These are phyloP conservation scores for Geopyxis carbonaria DNA, from an alignment of 495 filamentous ascomycete genomes.

Conservation along the genomic window DNA sequence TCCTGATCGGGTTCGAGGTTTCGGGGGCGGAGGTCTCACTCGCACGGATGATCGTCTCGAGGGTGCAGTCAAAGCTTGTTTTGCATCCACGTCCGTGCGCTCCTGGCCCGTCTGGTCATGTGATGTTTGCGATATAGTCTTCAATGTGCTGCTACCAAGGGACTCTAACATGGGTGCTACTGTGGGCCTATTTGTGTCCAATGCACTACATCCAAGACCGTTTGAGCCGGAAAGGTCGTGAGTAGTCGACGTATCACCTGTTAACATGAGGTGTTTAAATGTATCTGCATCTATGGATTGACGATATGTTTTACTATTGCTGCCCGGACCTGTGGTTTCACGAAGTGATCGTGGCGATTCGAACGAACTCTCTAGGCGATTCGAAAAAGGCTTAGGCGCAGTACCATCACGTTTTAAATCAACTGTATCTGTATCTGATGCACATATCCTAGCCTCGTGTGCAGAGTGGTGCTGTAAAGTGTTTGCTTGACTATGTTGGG, in stretches of 20 bases:
- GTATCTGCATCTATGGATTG: constrained; percentile 21
- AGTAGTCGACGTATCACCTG: constrained; percentile 2
- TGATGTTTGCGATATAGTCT: too few species aligned
- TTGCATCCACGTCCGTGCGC: not conserved
- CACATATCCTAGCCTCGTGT: too few species aligned
- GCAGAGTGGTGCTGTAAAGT: too few species aligned
- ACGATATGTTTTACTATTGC: constrained; percentile 2
- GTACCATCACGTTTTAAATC: too few species aligned
- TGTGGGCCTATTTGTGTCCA: constrained; percentile 8
- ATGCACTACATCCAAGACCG: constrained; percentile 1
- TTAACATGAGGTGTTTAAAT: constrained; percentile 23
- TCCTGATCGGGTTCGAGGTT: constrained; percentile 10
- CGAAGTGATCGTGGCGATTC: too few species aligned
- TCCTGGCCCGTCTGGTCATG: too few species aligned
- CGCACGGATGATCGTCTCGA: constrained; percentile 6
- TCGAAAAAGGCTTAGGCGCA: too few species aligned
- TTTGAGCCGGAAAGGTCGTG: constrained; percentile 8
- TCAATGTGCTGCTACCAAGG: too few species aligned
- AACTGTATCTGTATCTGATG: too few species aligned
- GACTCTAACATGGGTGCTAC: too few species aligned
- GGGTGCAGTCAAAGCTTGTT: constrained; percentile 1
- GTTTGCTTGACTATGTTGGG: too few species aligned
- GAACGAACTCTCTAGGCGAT: too few species aligned
- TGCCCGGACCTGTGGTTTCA: not conserved
- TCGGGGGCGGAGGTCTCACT: constrained; percentile 18